A percentile compares a stretch with the other conserved stretches of the same genome.
These are phyloP conservation scores for Trypanosoma conorhini DNA, from an alignment of 208 protist species.

Conservation along the genomic window DNA sequence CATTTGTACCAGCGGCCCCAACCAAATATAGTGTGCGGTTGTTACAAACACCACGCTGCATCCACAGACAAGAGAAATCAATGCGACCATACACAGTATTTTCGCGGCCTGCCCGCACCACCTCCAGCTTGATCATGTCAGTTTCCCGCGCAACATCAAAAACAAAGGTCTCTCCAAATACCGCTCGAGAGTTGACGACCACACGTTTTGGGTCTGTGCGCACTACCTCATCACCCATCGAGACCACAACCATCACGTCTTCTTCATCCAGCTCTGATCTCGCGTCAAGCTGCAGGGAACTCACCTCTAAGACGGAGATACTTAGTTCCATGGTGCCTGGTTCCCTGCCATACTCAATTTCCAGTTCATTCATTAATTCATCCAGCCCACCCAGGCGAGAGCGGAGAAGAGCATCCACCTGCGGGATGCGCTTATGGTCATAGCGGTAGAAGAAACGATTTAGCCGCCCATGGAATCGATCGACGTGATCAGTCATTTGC, in stretches of 20 bases:
- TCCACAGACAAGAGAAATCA: slow-evolving; percentile 80
- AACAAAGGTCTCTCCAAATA: slow-evolving; percentile 59
- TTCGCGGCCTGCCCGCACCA: slow-evolving; percentile 46
- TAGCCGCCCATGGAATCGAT: slow-evolving; percentile 73
- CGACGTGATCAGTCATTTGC: slow-evolving; percentile 39
- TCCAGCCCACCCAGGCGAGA: slow-evolving; percentile 47
- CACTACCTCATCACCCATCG: slow-evolving; percentile 58
- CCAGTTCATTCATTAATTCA: slow-evolving; percentile 69
- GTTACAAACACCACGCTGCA: slow-evolving; percentile 61
- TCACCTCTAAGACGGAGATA: slow-evolving; percentile 46
- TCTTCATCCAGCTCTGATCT: slow-evolving; percentile 43
- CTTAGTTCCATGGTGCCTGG: slow-evolving; percentile 62
- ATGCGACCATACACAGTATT: slow-evolving; percentile 68
- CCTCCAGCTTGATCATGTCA: slow-evolving; percentile 78
- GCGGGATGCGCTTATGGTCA: slow-evolving; percentile 54
- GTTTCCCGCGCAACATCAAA: slow-evolving; percentile 85
- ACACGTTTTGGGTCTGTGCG: slow-evolving; percentile 47
- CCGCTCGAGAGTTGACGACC: slow-evolving; percentile 41
- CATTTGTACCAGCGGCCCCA: slow-evolving; percentile 52
- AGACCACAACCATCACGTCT: slow-evolving; percentile 60
- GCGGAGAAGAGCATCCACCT: slow-evolving; percentile 59
- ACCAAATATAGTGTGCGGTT: slow-evolving; percentile 63
- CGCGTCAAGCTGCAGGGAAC: slow-evolving; percentile 43
- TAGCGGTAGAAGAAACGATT: slow-evolving; percentile 77
- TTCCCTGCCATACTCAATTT: slow-evolving; percentile 72